A percentile compares a stretch with the other conserved stretches of the same genome.
These are phyloP conservation scores for Actinomucor elegans DNA, from an alignment of 371 early-diverging fungal genomes.

Conservation along the genomic window DNA sequence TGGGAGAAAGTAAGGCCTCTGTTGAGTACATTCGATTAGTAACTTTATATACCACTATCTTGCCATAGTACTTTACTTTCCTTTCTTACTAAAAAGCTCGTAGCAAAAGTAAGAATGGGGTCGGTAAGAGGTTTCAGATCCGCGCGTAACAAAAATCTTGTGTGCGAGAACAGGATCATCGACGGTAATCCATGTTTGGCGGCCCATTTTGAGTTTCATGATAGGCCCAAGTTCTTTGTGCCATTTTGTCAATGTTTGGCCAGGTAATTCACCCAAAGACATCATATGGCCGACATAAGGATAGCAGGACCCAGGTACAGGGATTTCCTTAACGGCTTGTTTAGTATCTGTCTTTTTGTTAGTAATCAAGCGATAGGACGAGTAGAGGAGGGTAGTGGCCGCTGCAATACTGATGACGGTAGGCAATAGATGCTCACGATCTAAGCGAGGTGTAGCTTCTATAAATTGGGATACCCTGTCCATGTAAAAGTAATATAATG, in stretches of 20 bases:
- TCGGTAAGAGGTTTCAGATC: slow-evolving; percentile 6
- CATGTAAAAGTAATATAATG: too few species aligned
- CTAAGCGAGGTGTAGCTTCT: too few species aligned
- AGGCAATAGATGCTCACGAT: not conserved
- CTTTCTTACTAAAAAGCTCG: not conserved
- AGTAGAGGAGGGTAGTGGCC: not conserved
- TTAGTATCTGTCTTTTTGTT: not conserved
- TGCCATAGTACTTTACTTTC: not conserved
- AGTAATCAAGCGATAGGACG: not conserved
- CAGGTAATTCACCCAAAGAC: slow-evolving; percentile 2
- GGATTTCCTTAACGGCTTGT: slow-evolving; percentile 1
- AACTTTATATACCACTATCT: not conserved
- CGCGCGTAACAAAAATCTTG: slow-evolving; percentile 14
- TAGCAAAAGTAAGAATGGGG: not conserved
- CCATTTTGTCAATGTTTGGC: slow-evolving; percentile 7
- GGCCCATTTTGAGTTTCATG: slow-evolving; percentile 12
- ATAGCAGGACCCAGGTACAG: not conserved
- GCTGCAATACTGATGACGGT: not conserved
- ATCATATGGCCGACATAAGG: slow-evolving; percentile 14
- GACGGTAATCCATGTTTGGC: slow-evolving; percentile 13
- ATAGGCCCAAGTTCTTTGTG: slow-evolving; percentile 16
- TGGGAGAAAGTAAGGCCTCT: not conserved
- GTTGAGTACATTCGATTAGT: not conserved
- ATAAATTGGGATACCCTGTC: too few species aligned
- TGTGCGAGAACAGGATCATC: slow-evolving; percentile 17